Percentiles rank a stretch among this genome's conserved stretches.
These are phyloP conservation scores for Didymella exigua DNA, from an alignment of 2,329 filamentous ascomycete species.

Conservation along the genomic window DNA sequence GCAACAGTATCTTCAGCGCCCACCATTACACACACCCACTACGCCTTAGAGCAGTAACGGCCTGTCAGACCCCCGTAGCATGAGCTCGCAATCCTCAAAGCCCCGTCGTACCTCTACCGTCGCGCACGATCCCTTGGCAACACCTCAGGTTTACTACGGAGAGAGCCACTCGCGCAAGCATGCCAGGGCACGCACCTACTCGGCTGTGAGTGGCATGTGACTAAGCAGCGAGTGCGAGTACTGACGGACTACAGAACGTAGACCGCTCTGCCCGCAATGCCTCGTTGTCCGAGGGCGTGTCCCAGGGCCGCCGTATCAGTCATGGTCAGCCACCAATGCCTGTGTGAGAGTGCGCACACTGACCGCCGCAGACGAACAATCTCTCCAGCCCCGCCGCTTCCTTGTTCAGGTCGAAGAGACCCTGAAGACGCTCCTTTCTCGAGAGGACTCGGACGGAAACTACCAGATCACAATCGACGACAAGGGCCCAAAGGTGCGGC, in stretches of 20 bases:
- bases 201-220: slow-evolving; percentile 54
- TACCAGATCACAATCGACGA: slow-evolving; percentile 99
- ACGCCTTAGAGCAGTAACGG: slow-evolving; percentile 19
- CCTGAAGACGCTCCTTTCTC: slow-evolving; percentile 74
- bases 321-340: slow-evolving; percentile 38
- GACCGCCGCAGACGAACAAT: slow-evolving; percentile 69
- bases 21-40: slow-evolving; percentile 12
- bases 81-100: slow-evolving; percentile 49
- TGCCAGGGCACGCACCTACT: slow-evolving; percentile 59
- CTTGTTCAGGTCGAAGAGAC: slow-evolving; percentile 86
- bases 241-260: slow-evolving; percentile 35
- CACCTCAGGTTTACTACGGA: slow-evolving; percentile 66
- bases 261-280: slow-evolving; percentile 42
- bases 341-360: slow-evolving; percentile 11
- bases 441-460: slow-evolving; percentile 93
- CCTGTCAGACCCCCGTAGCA: slow-evolving; percentile 40
- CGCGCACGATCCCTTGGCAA: slow-evolving; percentile 61
- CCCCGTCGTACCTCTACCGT: slow-evolving; percentile 49
- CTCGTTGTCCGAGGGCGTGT: slow-evolving; percentile 31
- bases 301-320: slow-evolving; percentile 45
- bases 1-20: slow-evolving; percentile 25
- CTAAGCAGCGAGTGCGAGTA: background rate
- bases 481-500: slow-evolving; percentile 79
- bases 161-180: slow-evolving; percentile 55
- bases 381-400: slow-evolving; percentile 74